Percentiles rank a stretch among this genome's conserved stretches.
These are phyloP conservation scores for Pichia paraexigua DNA, from an alignment of 805 yeast genomes.

Conservation along the genomic window DNA sequence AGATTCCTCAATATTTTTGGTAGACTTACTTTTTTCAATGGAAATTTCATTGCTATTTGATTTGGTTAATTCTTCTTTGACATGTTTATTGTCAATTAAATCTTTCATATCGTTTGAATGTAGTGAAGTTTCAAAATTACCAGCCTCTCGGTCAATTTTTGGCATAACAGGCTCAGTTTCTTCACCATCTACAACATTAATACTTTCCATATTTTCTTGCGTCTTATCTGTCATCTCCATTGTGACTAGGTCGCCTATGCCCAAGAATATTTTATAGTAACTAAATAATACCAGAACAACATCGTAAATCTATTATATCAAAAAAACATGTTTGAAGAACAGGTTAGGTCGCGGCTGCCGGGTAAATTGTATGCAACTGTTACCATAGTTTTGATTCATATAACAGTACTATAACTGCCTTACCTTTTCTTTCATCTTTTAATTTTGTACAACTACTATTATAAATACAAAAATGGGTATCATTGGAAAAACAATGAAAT, in stretches of 20 bases:
- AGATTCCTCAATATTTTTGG: background rate
- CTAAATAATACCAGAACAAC: background rate
- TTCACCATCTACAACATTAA: background rate
- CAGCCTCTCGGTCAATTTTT: background rate
- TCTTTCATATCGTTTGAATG: background rate
- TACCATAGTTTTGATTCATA: no score
- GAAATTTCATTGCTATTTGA: background rate
- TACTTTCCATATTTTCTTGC: background rate
- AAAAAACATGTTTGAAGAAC: background rate
- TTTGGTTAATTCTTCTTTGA: background rate
- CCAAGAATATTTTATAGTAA: background rate
- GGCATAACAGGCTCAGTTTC: background rate
- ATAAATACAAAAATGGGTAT: background rate
- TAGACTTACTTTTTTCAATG: background rate
- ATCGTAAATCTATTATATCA: background rate
- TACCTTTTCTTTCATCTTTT: no score
- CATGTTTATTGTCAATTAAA: background rate
- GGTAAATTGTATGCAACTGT: background rate
- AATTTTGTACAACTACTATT: no score
- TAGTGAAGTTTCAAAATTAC: background rate
- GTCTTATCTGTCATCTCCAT: background rate
- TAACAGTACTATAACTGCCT: no score
- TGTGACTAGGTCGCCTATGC: background rate
- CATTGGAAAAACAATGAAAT: slow-evolving; percentile 2
- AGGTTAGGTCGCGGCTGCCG: background rate